Conservation (phyloP, 2,329 filamentous ascomycete species). For the Talaromyces islandicus region DNA sequence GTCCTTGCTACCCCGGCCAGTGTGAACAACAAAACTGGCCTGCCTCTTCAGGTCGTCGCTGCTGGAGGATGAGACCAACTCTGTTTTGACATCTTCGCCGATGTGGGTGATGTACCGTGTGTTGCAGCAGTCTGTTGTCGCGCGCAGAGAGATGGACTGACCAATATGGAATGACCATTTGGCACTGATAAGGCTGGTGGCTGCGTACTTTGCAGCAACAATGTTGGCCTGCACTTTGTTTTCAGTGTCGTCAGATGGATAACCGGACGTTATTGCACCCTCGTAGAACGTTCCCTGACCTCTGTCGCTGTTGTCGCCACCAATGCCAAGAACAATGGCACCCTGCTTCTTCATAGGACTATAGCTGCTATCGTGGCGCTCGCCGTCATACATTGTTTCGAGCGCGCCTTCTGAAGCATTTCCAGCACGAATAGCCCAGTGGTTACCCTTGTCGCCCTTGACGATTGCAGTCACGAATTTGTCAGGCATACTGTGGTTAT, state of each 20-base stretch:
- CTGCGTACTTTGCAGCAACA: conserved; percentile 3
- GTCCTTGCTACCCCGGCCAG: conserved; percentile 6
- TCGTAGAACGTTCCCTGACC: conserved; percentile 9
- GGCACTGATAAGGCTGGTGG: background rate
- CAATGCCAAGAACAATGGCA: conserved; percentile 8
- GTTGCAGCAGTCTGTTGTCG: conserved; percentile 4
- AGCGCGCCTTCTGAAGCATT: background rate
- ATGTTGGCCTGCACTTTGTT: conserved; percentile 8
- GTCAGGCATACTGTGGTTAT: background rate
- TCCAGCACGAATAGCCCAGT: conserved; percentile 5
- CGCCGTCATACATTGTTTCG: background rate
- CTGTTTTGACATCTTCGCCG: conserved; percentile 2
- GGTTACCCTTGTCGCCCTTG: conserved; percentile 1
- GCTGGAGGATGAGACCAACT: conserved; percentile 5
- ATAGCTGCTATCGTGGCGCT: conserved; percentile 1
- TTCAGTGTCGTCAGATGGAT: conserved; percentile 5
- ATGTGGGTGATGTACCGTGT: conserved; percentile 3
- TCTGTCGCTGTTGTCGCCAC: conserved; percentile 6
- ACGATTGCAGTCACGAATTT: conserved; percentile 5
- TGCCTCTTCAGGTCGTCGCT: background rate
- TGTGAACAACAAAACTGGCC: conserved; percentile 6
- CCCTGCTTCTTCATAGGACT: conserved; percentile 7
- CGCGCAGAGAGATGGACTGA: conserved; percentile 1
- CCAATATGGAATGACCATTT: background rate
- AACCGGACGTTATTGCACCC: conserved; percentile 5